Evolutionary conservation across 1,284 basidiomycete species (phyloP).

Genomic region (Sutorius eximius): DNA sequence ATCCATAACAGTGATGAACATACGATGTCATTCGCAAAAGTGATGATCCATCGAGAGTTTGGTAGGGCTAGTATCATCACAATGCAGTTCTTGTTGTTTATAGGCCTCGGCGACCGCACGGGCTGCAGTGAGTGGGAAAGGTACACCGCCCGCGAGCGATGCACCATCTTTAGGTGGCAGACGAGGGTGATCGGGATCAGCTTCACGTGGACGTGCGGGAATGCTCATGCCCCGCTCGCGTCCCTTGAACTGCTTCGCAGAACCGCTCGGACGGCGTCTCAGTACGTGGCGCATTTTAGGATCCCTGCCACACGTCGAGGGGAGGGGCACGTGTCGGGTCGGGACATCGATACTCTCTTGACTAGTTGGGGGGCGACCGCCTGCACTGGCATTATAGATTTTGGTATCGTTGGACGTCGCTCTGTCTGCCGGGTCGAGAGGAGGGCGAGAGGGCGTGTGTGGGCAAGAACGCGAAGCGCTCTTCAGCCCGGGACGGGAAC

Average conservation of each 20-base stretch:
- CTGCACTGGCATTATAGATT: neutral
- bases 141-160: neutral
- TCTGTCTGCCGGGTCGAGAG: too few relatives aligned
- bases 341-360: slow-evolving; percentile 15
- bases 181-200: neutral
- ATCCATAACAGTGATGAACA: too few relatives aligned
- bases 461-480: too few relatives aligned
- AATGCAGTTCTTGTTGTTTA: slow-evolving; percentile 47
- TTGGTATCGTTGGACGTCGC: too few relatives aligned
- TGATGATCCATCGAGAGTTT: slow-evolving; percentile 12
- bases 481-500: too few relatives aligned
- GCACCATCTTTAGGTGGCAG: neutral
- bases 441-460: too few relatives aligned
- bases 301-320: slow-evolving; percentile 16
- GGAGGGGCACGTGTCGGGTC: neutral
- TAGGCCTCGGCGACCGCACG: slow-evolving; percentile 58
- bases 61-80: slow-evolving; percentile 13
- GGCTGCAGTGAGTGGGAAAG: slow-evolving; percentile 50
- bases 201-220: neutral
- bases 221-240: slow-evolving; percentile 17
- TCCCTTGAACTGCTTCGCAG: slow-evolving; percentile 31
- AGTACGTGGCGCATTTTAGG: slow-evolving; percentile 45
- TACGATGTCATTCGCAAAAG: too few relatives aligned
- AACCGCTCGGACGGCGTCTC: slow-evolving; percentile 42
- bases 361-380: neutral